Evolutionary conservation across 2,329 filamentous ascomycete genomes (phyloP), one percentile per base, ranked within the genome.

Genomic region (Polychaeton citri): DNA sequence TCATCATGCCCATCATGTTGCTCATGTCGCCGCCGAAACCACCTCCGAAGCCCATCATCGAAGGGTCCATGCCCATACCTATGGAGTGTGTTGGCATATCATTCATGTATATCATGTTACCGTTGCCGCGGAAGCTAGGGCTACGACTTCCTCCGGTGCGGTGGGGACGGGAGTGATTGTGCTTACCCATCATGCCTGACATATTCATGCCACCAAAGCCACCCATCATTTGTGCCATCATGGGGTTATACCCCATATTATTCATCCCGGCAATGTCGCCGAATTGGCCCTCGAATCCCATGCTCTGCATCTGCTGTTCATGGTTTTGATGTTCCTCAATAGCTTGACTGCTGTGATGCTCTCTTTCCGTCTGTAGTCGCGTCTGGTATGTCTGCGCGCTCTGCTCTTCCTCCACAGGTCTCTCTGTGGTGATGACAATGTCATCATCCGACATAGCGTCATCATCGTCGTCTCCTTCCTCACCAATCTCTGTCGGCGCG

Each of bases 31-130:
- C 81, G 64, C 74, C 73, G 60, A 80, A 84, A 58, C 75, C 74
- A 67, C 76, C 75, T 20, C 38, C 40, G 66, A 76, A 84, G 24
- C 24, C 24, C 79, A 86, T 83, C 70, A 72, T 78, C 58, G 81
- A 75, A 41, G 77, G 76, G 69, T 87, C 81, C 83, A 93, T 90
- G 60, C 72, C 72, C 80, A 88, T 85, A 53, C 75, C 75, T 47
- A 79, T 66, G 80, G 90, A 87, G 54, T 76, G 81, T 82, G 46
- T 26, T 33, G 32, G 21, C 18, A 20, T 31, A 32, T 37, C 32
- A 38, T 38, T 49, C 39, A 44, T 10, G 15, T 28, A 28, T 28
- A 28, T 28, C 12, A 15, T 28, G 15, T 7, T 28, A 15, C 24
- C 24, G 15, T 28, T 28, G 24, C 24, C 24, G 24, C 24, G 24